Conservation (phyloP, 257 asterid genomes). For the Nicotiana tabacum region DNA sequence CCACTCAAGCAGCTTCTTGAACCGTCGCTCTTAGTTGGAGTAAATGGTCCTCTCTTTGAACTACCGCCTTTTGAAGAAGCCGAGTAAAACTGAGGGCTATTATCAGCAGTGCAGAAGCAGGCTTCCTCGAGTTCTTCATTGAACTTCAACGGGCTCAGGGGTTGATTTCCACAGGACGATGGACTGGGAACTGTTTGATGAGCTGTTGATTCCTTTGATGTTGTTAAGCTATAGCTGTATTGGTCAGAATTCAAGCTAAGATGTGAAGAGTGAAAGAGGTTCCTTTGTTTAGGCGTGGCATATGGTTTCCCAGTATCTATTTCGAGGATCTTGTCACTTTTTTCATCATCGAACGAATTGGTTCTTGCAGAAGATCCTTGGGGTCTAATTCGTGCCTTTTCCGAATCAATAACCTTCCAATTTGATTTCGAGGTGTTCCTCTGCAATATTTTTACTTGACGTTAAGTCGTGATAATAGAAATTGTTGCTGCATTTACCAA, state of each 20-base stretch:
- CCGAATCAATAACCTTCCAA: constrained; percentile 16
- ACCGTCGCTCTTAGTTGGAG: constrained; percentile 73
- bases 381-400: constrained; percentile 10
- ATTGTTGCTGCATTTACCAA: background rate
- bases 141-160: constrained; percentile 37
- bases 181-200: constrained; percentile 41
- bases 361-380: constrained; percentile 17
- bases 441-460: constrained; percentile 26
- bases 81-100: constrained; percentile 49
- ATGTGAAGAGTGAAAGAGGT: constrained; percentile 50
- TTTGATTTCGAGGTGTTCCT: constrained; percentile 43
- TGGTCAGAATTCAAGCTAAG: constrained; percentile 48
- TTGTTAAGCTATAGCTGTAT: constrained; percentile 43
- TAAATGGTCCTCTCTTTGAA: constrained; percentile 42
- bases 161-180: constrained; percentile 53
- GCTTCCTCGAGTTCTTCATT: constrained; percentile 30
- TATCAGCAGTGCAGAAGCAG: constrained; percentile 47
- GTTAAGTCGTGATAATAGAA: background rate
- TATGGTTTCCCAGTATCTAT: constrained; percentile 40
- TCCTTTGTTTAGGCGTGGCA: constrained; percentile 23
- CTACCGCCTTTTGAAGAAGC: constrained; percentile 44
- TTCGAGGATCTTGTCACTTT: constrained; percentile 54
- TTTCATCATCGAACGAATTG: constrained; percentile 27
- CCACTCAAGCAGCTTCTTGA: constrained; percentile 59
- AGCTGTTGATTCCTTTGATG: constrained; percentile 56